Base-by-base conservation (phyloP, 2,329 filamentous ascomycete genomes). In the Talaromyces pinophilus region DNA sequence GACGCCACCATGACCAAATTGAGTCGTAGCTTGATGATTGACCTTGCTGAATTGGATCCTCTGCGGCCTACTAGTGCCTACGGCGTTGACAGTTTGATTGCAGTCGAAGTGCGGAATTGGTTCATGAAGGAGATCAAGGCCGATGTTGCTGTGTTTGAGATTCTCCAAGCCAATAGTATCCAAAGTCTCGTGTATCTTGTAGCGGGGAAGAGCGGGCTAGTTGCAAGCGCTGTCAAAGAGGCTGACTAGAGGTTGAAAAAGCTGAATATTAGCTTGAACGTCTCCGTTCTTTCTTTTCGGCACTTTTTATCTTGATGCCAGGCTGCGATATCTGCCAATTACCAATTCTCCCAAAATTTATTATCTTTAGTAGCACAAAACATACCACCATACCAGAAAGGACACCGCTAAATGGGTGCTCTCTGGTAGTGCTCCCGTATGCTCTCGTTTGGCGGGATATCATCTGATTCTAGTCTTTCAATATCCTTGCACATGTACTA, bases 1-100 rank as follows among this genome's bases (percentile, higher is more conserved):
- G 8, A 35, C 33, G 33, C 33, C 33, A 35, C 33, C 33, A 35
- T 13, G 69, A 72, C 42, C n/a, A 61, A 61, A 30, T 30, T 61
- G 22, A 61, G 59, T 22, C 42, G 59, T 17, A 61, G 59, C 38
- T 61, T 61, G 42, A 61, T 61, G 59, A 61, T 44, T 28, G 59
- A 61, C 44, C 19, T 28, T 13, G 40, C 35, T 44, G 44, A 48
- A 22, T n/a, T 35, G 33, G 33, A 61, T n/a, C 59, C 59, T 48
- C 42, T 46, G 8, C 59, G 42, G 13, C 59, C 59, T 22, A 61
- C n/a, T 28, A 61, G 59, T 28, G 35, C 59, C 17, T 46, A 48
- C 38, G 38, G 59, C 42, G 59, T 61, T 28, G 59, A 48, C 33
- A 35, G 33, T 35, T 35, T 35, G 33, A 35, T 35, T 35, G 46